Evolutionary conservation across 805 yeast species (phyloP), one percentile per base, ranked within the genome.

Genomic region (Blastobotrys mokoenaii): DNA sequence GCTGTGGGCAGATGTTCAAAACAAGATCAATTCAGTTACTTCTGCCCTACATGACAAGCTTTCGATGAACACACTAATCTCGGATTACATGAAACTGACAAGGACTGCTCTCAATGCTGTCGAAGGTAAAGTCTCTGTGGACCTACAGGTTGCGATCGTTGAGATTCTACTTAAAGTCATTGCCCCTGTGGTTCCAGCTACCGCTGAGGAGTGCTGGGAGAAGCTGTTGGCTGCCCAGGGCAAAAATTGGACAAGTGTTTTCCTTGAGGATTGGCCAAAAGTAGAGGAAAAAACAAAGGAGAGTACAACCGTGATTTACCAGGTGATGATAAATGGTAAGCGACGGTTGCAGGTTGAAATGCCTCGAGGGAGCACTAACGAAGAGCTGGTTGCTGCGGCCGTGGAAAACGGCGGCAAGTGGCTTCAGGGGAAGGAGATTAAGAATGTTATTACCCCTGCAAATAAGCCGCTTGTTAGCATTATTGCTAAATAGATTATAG

Each of bases 11-110:
- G 75, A 72, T 9, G 62, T 74, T 0, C 83, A 77, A 52, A 56
- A 54, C 2, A 68, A 70, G 37, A 53, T 80, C 12, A 60, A 59
- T 16, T 66, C 73, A 8, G 72, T 87, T 7, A 74, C 82, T 12
- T 69, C 67, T 6, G 77, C 96, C 0, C 75, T 85, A 45, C 76
- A 70, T 17, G 68, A 64, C 1, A 72, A 76, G 0, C 64, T 83
- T 22, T 71, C 88, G 0, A 68, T 90, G 60, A 90, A 93, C 62
- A 89, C 96, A 0, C 79, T 87, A 1, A 76, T 93, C 18, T 85
- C 97, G 0, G 94, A 88, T 59, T 83, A 79, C 57, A 90, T 88
- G 96, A 93, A 88, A 57, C 61, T 81, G 41, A 82, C 94, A 9
- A 76, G 79, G 54, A 52, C 69, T 1, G 54, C 84, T 14, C 56